Conservation (phyloP, 371 early-diverging fungal genomes). For the Basidiobolus meristosporus region DNA sequence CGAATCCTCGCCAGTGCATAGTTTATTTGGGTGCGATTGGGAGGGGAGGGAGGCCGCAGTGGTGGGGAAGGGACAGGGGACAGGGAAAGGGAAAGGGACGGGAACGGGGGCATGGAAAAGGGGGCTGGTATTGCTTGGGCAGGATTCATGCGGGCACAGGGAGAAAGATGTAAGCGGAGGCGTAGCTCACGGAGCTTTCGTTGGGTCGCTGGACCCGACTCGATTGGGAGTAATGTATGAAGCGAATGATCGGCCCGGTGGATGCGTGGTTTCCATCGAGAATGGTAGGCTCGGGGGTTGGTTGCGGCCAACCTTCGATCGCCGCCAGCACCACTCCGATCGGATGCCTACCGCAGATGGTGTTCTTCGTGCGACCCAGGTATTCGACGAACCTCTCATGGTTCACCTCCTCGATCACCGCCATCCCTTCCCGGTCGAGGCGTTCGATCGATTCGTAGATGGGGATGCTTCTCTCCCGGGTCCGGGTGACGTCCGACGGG, state of each 20-base stretch:
- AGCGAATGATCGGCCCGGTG: constrained; percentile 19
- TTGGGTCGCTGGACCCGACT: constrained; percentile 17
- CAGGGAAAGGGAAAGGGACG: too few species aligned
- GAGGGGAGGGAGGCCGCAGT: too few species aligned
- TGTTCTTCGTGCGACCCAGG: constrained; percentile 55
- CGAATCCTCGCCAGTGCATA: too few species aligned
- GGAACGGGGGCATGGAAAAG: too few species aligned
- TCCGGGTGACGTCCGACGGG: not conserved
- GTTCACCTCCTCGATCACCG: constrained; percentile 33
- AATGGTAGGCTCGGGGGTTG: not conserved
- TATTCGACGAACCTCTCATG: constrained; percentile 41
- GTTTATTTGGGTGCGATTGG: too few species aligned
- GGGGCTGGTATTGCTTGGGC: too few species aligned
- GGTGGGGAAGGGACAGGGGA: too few species aligned
- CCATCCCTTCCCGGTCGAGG: constrained; percentile 70
- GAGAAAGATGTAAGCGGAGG: constrained; percentile 13
- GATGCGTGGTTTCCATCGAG: constrained; percentile 1
- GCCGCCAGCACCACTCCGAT: constrained; percentile 64
- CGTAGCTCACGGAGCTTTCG: constrained; percentile 65
- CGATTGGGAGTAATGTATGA: constrained; percentile 79
- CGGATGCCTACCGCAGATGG: constrained; percentile 88
- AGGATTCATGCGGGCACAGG: too few species aligned
- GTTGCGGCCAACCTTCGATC: constrained; percentile 6
- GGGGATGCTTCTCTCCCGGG: constrained; percentile 10
- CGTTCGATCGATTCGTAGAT: constrained; percentile 50